phyloP scores from a whole-genome alignment of 192 early-diverging fungal genomes.

The Backusella sp. region DNA sequence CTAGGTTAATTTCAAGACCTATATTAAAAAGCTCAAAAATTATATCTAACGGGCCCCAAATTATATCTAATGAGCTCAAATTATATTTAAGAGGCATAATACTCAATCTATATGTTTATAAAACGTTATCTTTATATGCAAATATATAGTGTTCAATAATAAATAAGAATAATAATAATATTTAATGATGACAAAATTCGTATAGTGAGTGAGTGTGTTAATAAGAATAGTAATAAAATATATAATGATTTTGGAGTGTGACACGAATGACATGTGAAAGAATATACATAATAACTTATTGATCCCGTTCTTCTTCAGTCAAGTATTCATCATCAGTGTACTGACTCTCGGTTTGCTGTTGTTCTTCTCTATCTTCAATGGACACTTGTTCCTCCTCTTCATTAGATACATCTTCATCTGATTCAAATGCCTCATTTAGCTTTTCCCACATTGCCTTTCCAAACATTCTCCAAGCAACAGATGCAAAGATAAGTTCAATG shows the following conservation, averaged over 20 bases:
- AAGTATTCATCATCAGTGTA: neutral
- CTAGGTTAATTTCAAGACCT: too few relatives aligned
- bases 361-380: neutral
- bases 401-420: neutral
- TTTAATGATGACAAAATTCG: neutral
- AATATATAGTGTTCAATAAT: neutral
- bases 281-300: neutral
- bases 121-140: too few relatives aligned
- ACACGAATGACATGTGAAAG: conserved; percentile 2
- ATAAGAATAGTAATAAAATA: neutral
- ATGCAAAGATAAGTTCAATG: conserved; percentile 47
- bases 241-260: neutral
- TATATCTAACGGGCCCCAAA: too few relatives aligned
- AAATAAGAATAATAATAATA: neutral
- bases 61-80: too few relatives aligned
- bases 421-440: conserved; percentile 2
- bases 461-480: conserved; percentile 47
- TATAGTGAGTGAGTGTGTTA: neutral
- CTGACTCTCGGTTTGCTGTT: neutral
- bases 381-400: neutral
- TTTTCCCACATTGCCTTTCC: conserved; percentile 24
- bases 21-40: too few relatives aligned
- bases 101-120: too few relatives aligned
- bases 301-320: neutral
- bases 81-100: too few relatives aligned